Conservation (phyloP, 495 filamentous ascomycete species). For the Lasiosphaeria ovina region DNA sequence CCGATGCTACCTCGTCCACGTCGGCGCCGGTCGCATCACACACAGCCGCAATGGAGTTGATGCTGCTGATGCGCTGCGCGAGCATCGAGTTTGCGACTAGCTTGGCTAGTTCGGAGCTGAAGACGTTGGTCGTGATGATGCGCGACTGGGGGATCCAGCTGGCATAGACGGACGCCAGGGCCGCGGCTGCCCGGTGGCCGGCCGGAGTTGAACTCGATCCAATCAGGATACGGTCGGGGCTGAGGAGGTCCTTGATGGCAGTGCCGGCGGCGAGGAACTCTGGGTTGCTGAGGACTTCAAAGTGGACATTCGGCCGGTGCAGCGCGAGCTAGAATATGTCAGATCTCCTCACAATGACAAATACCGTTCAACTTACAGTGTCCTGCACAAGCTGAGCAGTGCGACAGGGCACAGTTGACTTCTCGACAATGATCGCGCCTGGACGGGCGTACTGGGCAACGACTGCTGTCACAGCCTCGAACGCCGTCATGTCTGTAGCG, state of each 20-base stretch:
- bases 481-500: conserved; percentile 66
- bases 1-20: conserved; percentile 64
- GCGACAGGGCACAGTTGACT: conserved; percentile 74
- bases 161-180: conserved; percentile 62
- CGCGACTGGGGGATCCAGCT: conserved; percentile 63
- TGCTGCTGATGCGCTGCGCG: conserved; percentile 76
- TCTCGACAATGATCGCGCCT: conserved; percentile 76
- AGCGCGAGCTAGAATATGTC: conserved; percentile 31
- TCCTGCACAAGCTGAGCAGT: conserved; percentile 69
- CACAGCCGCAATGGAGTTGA: conserved; percentile 74
- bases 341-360: conserved; percentile 1
- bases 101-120: conserved; percentile 77
- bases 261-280: conserved; percentile 80
- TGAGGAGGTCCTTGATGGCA: conserved; percentile 66
- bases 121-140: conserved; percentile 70
- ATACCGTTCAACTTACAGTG: conserved; percentile 46
- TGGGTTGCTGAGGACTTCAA: conserved; percentile 78
- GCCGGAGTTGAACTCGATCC: conserved; percentile 57
- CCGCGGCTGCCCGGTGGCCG: conserved; percentile 60
- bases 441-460: conserved; percentile 63
- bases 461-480: conserved; percentile 64
- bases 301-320: conserved; percentile 57
- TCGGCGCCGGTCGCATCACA: conserved; percentile 76
- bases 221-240: conserved; percentile 76
- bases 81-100: conserved; percentile 77